Base-by-base conservation (phyloP, 306 rosid genomes). In the Castanospermum australe region DNA sequence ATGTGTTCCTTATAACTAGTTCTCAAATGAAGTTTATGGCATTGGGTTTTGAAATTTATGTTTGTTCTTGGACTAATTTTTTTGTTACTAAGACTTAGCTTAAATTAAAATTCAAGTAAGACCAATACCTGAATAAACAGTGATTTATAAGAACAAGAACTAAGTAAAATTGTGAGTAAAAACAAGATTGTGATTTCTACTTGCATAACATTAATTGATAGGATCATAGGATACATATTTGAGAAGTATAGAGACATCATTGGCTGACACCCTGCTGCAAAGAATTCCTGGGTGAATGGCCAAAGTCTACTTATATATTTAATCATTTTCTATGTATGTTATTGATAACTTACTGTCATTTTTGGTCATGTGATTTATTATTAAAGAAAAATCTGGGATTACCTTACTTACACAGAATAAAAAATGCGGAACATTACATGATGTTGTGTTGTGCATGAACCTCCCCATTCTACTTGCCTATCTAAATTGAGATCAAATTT, bases 371-470 rank as follows among this genome's bases (percentile, higher is more conserved):
- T 71, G 41, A 81, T 38, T 39, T 70, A 17, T 21, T 47, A 41
- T 39, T 17, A 32, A 60, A 42, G 15, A 50, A 45, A 71, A 71
- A 61, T 2, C 6, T 62, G 41, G 32, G 42, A 39, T 21, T 33
- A 65, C 28, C 75, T n/a, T 14, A 52, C 15, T 15, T 32, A 71
- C n/a, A 15, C 56, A 38, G 14, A 72, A 33, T 39, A 9, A 8
- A 20, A 66, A 41, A 1, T 17, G 17, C 5, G 1, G 2, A 44
- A 47, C 50, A 41, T 64, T 60, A 75, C 39, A 22, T 20, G 57
- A 69, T 80, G 62, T 52, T 72, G 57, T 81, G 36, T 45, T 48
- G 11, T 60, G 44, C 50, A 24, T 35, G 17, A 82, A 76, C 62
- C 1, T 50, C 22, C 22, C 56, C 67, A 17, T 9, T 38, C 35